A percentile compares a stretch with the other conserved stretches of the same genome.
Conservation (phyloP, 2,329 filamentous ascomycete genomes). For the Byssoonygena ceratinophila region DNA sequence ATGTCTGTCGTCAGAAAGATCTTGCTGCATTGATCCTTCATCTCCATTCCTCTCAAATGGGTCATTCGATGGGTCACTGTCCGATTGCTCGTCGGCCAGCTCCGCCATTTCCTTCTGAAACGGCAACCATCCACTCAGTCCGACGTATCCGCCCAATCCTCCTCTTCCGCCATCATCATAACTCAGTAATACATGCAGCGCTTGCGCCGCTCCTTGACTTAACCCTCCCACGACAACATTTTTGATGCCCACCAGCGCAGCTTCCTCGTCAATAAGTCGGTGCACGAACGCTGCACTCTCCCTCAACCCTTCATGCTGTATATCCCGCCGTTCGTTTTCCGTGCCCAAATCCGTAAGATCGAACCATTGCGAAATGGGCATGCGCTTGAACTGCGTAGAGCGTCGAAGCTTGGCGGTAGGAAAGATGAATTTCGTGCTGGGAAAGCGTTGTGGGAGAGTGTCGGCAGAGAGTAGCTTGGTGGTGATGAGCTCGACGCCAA, state of each 20-base stretch:
- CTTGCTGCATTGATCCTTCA: neutral
- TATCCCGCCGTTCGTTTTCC: slow-evolving; percentile 16
- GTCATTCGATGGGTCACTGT: neutral
- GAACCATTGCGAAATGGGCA: slow-evolving; percentile 31
- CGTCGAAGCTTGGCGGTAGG: slow-evolving; percentile 22
- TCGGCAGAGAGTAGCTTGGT: slow-evolving; percentile 4
- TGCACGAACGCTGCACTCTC: slow-evolving; percentile 18
- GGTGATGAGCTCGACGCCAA: slow-evolving; percentile 28
- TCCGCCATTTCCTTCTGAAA: slow-evolving; percentile 30
- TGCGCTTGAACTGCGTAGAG: slow-evolving; percentile 20
- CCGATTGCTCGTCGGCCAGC: slow-evolving; percentile 9
- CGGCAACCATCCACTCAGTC: slow-evolving; percentile 37
- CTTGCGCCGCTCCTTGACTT: slow-evolving; percentile 20
- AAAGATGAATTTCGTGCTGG: slow-evolving; percentile 31
- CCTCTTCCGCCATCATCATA: slow-evolving; percentile 13
- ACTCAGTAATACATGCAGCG: slow-evolving; percentile 17
- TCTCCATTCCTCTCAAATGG: neutral
- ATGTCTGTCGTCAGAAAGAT: neutral
- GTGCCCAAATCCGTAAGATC: slow-evolving; percentile 25
- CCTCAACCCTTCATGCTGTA: slow-evolving; percentile 19
- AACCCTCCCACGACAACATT: slow-evolving; percentile 21
- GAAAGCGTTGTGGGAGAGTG: slow-evolving; percentile 26
- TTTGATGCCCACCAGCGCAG: slow-evolving; percentile 14
- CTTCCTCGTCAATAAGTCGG: slow-evolving; percentile 20
- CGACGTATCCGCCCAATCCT: slow-evolving; percentile 32